Conservation (phyloP, 2,329 filamentous ascomycete species). For the Penicillium sp. region DNA sequence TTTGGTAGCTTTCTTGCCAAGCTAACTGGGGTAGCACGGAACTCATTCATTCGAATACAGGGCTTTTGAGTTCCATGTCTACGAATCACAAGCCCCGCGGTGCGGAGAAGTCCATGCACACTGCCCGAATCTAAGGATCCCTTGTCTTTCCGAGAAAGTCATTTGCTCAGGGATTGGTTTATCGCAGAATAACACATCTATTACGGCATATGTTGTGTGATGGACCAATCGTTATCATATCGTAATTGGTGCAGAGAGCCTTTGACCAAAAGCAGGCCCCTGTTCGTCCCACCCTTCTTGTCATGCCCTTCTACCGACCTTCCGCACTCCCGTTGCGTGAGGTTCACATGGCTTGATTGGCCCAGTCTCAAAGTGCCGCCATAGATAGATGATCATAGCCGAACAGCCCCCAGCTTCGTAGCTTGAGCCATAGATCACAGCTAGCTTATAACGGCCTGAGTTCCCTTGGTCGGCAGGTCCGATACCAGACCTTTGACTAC, state of each 20-base stretch:
- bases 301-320: slow-evolving; percentile 5
- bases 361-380: slow-evolving; percentile 1
- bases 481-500: not conserved
- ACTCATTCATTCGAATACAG: slow-evolving; percentile 10
- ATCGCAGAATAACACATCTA: not conserved
- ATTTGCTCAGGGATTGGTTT: not conserved
- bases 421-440: not conserved
- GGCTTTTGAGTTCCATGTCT: slow-evolving; percentile 4
- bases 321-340: slow-evolving; percentile 2
- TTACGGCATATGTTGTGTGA: not conserved
- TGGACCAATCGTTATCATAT: not conserved
- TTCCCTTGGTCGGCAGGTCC: not conserved
- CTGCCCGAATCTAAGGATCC: not conserved
- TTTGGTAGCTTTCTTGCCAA: slow-evolving; percentile 20
- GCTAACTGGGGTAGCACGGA: slow-evolving; percentile 13
- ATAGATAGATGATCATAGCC: slow-evolving; percentile 13
- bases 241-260: not conserved
- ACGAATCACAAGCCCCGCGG: slow-evolving; percentile 17
- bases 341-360: not conserved
- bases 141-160: not conserved
- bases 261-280: not conserved
- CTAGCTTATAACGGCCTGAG: slow-evolving; percentile 7
- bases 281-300: not conserved
- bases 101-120: slow-evolving; percentile 12
- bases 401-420: slow-evolving; percentile 1